Evolutionary conservation across 345 rosid genomes (phyloP).

Genomic region (Rhizophora apiculata): DNA sequence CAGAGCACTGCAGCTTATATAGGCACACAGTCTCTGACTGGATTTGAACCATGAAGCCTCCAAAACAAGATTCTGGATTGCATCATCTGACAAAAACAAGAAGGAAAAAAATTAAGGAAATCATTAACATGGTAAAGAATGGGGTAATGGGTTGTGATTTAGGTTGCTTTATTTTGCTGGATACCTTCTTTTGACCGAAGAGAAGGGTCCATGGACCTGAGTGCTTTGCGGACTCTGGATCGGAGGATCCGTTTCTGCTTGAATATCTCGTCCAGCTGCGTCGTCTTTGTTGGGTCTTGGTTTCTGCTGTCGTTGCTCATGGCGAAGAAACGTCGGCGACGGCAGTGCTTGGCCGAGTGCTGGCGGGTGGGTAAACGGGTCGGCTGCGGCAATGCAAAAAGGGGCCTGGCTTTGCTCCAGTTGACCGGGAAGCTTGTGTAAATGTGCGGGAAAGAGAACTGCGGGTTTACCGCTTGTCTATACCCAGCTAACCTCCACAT

Average conservation of each 20-base stretch:
- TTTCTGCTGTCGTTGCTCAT: conserved; percentile 21
- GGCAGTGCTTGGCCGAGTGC: too few relatives aligned
- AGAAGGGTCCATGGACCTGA: conserved; percentile 75
- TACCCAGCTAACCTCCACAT: too few relatives aligned
- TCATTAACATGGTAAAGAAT: too few relatives aligned
- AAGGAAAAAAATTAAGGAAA: neutral
- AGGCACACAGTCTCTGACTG: conserved; percentile 70
- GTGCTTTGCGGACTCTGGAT: conserved; percentile 61
- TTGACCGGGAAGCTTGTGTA: too few relatives aligned
- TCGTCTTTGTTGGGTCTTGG: conserved; percentile 1
- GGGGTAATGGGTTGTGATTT: too few relatives aligned
- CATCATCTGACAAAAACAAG: conserved; percentile 42
- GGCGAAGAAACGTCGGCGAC: neutral
- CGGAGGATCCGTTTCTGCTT: conserved; percentile 64
- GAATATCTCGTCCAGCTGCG: conserved; percentile 50
- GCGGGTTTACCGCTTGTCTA: too few relatives aligned
- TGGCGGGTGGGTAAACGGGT: too few relatives aligned
- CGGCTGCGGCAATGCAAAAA: too few relatives aligned
- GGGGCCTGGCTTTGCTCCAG: too few relatives aligned
- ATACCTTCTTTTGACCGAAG: conserved; percentile 70
- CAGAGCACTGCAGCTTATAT: conserved; percentile 74
- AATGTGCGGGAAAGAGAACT: too few relatives aligned
- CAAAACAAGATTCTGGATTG: conserved; percentile 61
- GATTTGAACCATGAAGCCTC: conserved; percentile 88
- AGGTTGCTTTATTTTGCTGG: neutral